Base-by-base conservation (phyloP, 768 basidiomycete species). In the Boletus sensibilis region DNA sequence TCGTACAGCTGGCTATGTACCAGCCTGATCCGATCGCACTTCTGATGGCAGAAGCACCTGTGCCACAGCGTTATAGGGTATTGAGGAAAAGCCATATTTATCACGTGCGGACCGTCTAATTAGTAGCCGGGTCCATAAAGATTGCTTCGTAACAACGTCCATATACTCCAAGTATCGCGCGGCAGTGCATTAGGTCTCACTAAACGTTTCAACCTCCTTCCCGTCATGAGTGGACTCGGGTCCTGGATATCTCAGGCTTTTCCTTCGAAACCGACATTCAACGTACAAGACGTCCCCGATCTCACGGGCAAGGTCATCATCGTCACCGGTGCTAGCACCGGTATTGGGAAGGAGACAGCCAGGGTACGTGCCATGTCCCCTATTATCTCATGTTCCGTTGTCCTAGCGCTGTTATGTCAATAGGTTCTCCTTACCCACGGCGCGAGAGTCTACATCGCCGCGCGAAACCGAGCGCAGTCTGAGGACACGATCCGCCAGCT, bases 391-490 rank as follows among this genome's bases (percentile, higher is more conserved):
- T 31, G 29, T 43, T 35, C 12, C 14, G 18, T 35, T 11, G 16
- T 13, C 4, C 11, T 23, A 10, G 10, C 20, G 18, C 20, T 12
- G 18, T 40, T 2, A 0, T 18, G 12, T 21, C 37, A 34, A 27
- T 27, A 67, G 65, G 64, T 52, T 34, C 63, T 74, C 35, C 65
- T 76, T n/a, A 16, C 52, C 10, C 64, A 68, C n/a, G 60, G 68
- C 11, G 73, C 75, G 0, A 72, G 60, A 14, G 76, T 78, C 23
- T 77, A 78, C 60, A 52, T 78, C 9, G 72, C 71, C 13, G 60
- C 68, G 4, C 64, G 75, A 12, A 66, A 61, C 44, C 50, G 57
- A 25, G 27, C 34, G 3, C 68, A 68, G 35, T 61, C 70, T 1
- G 56, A 66, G 16, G 65, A 66, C 1, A 68, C 74, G 27, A 69